Base-by-base conservation (phyloP, 1,284 basidiomycete genomes). In the Leccinum olivaceoglutinosum region DNA sequence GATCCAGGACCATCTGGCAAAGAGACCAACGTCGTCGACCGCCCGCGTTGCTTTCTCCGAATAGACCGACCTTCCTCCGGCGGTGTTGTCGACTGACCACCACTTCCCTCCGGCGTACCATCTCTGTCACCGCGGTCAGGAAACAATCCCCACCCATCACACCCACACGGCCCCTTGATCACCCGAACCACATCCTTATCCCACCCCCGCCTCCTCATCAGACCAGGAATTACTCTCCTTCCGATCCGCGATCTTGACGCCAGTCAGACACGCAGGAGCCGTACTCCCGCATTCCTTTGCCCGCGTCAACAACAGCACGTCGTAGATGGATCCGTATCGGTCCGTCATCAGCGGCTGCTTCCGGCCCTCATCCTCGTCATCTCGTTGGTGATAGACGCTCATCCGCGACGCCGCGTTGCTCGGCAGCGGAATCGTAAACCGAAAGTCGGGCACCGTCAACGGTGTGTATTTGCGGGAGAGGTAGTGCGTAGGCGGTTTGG, bases 281-380 rank as follows among this genome's bases (percentile, higher is more conserved):
- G 88, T 84, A 68, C 84, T 89, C 38, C 83, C 80, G 66, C 89
- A 92, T 68, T 90, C 89, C 75, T 82, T 80, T 41, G 90, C 89
- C 55, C 90, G 82, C 8, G 88, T 74, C 36, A 95, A 81, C 21
- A 95, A 77, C 16, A 93, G 78, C n/a, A 91, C 81, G 69, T 94
- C 92, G 68, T 95, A 97, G 71, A 97, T 90, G 78, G 98, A 98
- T 0, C 96, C 96, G 73, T 93, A 98, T 9, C 94, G 87, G 71
- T 98, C 96, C 5, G 95, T 94, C 67, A 97, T 49, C 46, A 49
- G 79, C 2, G 88, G 86, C 56, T 88, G 82, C 51, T 85, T 84
- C 46, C 46, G 18, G 54, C 77, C 81, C 62, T 81, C 78, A 12
- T 85, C 82, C 55, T 85, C 83, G 44, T 74, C 18, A 18, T 49